phyloP scores from a whole-genome alignment of 2,329 filamentous ascomycete species.

The Niveomyces coronatus region DNA sequence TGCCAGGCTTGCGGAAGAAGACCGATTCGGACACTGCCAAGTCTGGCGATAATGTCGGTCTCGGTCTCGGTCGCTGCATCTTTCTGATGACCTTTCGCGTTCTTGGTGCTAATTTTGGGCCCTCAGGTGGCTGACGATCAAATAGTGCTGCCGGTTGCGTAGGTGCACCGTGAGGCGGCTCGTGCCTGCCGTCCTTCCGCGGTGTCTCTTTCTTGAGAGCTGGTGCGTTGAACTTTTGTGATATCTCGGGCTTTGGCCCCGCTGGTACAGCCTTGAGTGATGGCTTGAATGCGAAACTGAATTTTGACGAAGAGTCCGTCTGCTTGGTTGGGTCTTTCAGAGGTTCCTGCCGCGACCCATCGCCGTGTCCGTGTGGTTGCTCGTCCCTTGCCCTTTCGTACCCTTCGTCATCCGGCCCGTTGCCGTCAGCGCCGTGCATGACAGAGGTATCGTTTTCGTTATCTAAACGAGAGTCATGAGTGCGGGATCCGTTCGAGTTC shows the following conservation, averaged over 20 bases:
- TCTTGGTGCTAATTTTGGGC: conserved; percentile 31
- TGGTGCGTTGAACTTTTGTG: conserved; percentile 57
- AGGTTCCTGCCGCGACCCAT: conserved; percentile 3
- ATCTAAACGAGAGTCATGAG: background rate
- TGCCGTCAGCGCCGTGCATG: conserved; percentile 53
- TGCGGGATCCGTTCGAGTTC: conserved; percentile 35
- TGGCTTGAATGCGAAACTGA: conserved; percentile 88
- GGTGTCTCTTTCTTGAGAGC: conserved; percentile 34
- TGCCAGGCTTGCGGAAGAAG: conserved; percentile 91
- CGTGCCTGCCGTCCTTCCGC: conserved; percentile 27
- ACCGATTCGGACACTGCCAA: conserved; percentile 75
- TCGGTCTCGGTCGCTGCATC: conserved; percentile 59
- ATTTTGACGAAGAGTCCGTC: conserved; percentile 47
- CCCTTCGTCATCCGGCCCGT: conserved; percentile 35
- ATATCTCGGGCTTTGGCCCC: conserved; percentile 54
- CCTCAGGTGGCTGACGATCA: conserved; percentile 23
- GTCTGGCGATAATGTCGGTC: conserved; percentile 60
- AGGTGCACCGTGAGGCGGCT: conserved; percentile 39
- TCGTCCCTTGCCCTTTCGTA: conserved; percentile 2
- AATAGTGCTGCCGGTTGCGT: conserved; percentile 43
- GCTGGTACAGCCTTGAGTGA: conserved; percentile 48
- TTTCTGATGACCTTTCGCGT: conserved; percentile 57
- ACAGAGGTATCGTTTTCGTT: conserved; percentile 39
- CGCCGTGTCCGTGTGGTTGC: conserved; percentile 12
- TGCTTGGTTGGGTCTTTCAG: conserved; percentile 38